Percentiles rank a stretch among this genome's conserved stretches.
Conservation (phyloP, 108 stramenopile species). For the Cyclotella atomus region DNA sequence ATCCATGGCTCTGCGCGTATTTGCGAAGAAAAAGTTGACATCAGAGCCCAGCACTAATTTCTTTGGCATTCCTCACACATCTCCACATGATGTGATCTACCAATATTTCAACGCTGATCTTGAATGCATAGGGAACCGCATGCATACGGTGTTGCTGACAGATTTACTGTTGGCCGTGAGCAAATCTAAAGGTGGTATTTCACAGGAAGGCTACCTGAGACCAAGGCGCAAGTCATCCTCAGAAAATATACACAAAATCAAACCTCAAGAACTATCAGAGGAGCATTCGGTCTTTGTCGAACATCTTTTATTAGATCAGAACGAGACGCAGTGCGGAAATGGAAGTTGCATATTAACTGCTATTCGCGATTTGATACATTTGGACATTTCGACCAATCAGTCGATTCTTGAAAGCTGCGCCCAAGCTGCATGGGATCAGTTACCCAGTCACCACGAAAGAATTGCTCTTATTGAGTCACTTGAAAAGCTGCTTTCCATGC, state of each 20-base stretch:
- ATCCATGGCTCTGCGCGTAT: constrained; percentile 31
- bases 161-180: constrained; percentile 59
- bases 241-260: too few relatives aligned
- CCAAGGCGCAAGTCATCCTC: not conserved
- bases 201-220: constrained; percentile 5
- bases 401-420: constrained; percentile 59
- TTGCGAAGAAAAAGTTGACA: constrained; percentile 9
- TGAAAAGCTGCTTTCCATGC: constrained; percentile 68
- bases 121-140: constrained; percentile 68
- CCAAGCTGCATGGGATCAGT: constrained; percentile 57
- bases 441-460: constrained; percentile 54
- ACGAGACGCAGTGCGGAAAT: constrained; percentile 21
- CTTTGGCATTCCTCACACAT: constrained; percentile 20
- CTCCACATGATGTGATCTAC: constrained; percentile 48
- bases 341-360: constrained; percentile 56
- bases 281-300: constrained; percentile 30
- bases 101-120: constrained; percentile 69
- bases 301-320: constrained; percentile 29
- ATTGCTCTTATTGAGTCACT: constrained; percentile 50
- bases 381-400: constrained; percentile 54
- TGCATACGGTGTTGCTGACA: constrained; percentile 71
- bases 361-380: constrained; percentile 60
- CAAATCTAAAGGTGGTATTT: constrained; percentile 14
- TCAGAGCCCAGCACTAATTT: constrained; percentile 25
- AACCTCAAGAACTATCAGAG: too few relatives aligned